Evolutionary conservation across 1,139 yeast genomes (phyloP), one percentile per base, ranked within the genome.

Genomic region (Taphrina confusa): DNA sequence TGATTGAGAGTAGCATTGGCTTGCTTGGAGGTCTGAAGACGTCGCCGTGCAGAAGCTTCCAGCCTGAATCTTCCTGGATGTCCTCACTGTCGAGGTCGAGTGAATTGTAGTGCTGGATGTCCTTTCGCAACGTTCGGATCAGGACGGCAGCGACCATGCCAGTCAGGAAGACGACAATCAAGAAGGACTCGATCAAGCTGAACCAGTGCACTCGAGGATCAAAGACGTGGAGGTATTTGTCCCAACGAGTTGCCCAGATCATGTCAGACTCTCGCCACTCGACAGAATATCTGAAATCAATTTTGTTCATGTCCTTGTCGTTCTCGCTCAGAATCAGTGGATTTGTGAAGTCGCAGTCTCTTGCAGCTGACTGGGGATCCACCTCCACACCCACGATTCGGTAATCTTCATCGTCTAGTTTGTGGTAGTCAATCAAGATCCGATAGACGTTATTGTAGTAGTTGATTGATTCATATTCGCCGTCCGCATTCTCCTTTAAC

Each of bases 221-320:
- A 71, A 84, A 86, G 36, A 87, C 94, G 69, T 89, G 95, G 69
- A 92, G 79, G 72, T 92, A 92, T 73, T 89, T 88, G 73, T 92
- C 98, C 99, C 99, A 92, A 76, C 99, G 84, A 1, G 97, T 92
- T 31, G 97, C 97, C 98, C 97, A 92, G 9, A 85, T 83, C 12
- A 94, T 87, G 12, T 75, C 76, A 14, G 95, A 85, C 62, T 80
- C 80, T 30, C 75, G 72, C 79, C 92, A 92, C 34, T 72, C 74
- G 31, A 85, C 85, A 2, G 86, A 81, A 69, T 85, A 85, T 18
- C 85, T 77, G 36, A 83, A 85, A 8, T 68, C 67, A 11, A 80
- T 76, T 11, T 75, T 76, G 28, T 63, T 64, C 34, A 61, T 49
- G 20, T 66, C 66, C 37, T 67, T 67, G 3, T 31, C 36, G 23